These are phyloP conservation scores for Phytophthora podocarpi DNA, from an alignment of 352 stramenopile genomes.

Conservation along the genomic window DNA sequence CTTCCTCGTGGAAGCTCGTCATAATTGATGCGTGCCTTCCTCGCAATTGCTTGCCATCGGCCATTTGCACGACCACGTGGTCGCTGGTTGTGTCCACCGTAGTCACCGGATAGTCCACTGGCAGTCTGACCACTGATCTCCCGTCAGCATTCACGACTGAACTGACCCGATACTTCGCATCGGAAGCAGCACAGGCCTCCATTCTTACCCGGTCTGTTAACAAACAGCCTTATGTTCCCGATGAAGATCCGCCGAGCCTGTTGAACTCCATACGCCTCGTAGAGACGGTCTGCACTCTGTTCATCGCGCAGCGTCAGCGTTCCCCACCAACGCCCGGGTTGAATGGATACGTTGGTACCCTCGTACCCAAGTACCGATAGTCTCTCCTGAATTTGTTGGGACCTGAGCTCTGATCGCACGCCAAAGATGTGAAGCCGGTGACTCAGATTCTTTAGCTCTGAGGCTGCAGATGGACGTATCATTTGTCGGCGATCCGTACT, in stretches of 20 bases:
- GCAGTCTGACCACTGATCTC: background rate
- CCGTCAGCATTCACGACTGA: background rate
- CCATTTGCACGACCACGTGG: background rate
- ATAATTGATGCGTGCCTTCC: background rate
- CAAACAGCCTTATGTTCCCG: conserved; percentile 3
- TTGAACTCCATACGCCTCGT: conserved; percentile 4
- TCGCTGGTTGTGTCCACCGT: conserved; percentile 2
- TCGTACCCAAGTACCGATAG: background rate
- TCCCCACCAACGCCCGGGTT: background rate
- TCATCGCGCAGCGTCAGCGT: background rate
- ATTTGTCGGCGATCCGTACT: background rate
- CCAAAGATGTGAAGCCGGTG: conserved; percentile 1
- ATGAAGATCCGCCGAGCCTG: background rate
- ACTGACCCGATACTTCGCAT: background rate
- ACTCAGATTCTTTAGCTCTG: conserved; percentile 2
- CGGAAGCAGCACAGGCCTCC: conserved; percentile 7
- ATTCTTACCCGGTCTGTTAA: background rate
- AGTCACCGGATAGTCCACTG: background rate
- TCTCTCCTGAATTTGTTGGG: background rate
- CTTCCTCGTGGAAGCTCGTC: background rate
- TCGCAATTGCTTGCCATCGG: background rate
- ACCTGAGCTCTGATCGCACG: conserved; percentile 1
- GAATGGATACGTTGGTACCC: background rate
- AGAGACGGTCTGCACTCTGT: conserved; percentile 1
- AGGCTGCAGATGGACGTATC: conserved; percentile 1